Conservation (phyloP, 805 yeast genomes). For the Spathaspora girioi region DNA sequence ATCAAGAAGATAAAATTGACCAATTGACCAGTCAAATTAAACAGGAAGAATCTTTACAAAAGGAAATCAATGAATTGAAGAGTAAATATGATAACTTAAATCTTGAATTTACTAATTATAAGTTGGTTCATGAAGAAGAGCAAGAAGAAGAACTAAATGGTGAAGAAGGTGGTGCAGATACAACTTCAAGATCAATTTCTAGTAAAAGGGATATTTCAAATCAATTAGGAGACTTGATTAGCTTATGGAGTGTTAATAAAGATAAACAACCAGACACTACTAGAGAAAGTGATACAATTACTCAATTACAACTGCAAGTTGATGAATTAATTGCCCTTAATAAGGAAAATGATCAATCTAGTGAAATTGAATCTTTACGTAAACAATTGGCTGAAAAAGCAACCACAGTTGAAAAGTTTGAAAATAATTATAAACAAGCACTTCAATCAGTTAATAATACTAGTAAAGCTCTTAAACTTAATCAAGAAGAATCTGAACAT, state of each 20-base stretch:
- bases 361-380: slow-evolving; percentile 28
- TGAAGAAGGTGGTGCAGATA: slow-evolving; percentile 8
- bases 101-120: slow-evolving; percentile 41
- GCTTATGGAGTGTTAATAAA: slow-evolving; percentile 24
- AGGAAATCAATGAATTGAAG: slow-evolving; percentile 47
- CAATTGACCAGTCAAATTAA: slow-evolving; percentile 38
- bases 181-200: slow-evolving; percentile 17
- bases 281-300: slow-evolving; percentile 23
- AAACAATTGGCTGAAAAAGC: slow-evolving; percentile 29
- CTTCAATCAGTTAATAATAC: slow-evolving; percentile 70
- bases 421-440: slow-evolving; percentile 69
- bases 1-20: slow-evolving; percentile 47
- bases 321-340: slow-evolving; percentile 51
- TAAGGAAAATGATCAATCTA: slow-evolving; percentile 35
- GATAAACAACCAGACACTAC: slow-evolving; percentile 9
- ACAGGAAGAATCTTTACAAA: slow-evolving; percentile 41
- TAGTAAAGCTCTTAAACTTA: slow-evolving; percentile 66
- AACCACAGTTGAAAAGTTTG: slow-evolving; percentile 36
- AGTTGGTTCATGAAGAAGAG: slow-evolving; percentile 29
- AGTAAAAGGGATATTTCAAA: slow-evolving; percentile 27
- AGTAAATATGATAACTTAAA: slow-evolving; percentile 41
- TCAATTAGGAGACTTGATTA: slow-evolving; percentile 33
- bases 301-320: slow-evolving; percentile 50
- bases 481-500: slow-evolving; percentile 67
- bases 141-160: slow-evolving; percentile 15